These are phyloP conservation scores for Magnusiomyces tetraspermus DNA, from an alignment of 1,139 yeast genomes.

Conservation along the genomic window DNA sequence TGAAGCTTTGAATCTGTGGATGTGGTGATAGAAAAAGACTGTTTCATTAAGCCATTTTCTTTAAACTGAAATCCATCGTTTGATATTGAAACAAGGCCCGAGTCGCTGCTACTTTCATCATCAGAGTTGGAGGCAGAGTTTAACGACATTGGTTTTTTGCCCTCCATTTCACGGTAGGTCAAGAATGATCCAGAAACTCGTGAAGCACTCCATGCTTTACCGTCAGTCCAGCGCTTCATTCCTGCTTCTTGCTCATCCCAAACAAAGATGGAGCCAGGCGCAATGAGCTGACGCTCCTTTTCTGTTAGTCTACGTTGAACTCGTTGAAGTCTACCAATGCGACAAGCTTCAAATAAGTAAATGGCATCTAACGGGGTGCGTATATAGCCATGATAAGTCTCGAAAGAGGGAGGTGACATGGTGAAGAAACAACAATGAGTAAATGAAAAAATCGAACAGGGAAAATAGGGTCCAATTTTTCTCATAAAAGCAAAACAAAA, in stretches of 20 bases:
- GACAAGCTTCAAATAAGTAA: conserved; percentile 53
- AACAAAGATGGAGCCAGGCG: conserved; percentile 55
- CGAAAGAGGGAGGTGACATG: conserved; percentile 19
- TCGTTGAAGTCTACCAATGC: conserved; percentile 46
- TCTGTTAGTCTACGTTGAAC: conserved; percentile 54
- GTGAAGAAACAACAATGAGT: not conserved
- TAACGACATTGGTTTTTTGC: conserved; percentile 19
- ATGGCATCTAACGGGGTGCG: conserved; percentile 54
- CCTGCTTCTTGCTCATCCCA: conserved; percentile 68
- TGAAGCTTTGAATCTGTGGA: conserved; percentile 46
- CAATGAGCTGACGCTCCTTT: conserved; percentile 44
- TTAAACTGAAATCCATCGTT: conserved; percentile 34
- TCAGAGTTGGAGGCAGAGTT: conserved; percentile 1
- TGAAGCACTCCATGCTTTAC: conserved; percentile 60
- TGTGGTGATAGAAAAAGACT: conserved; percentile 50
- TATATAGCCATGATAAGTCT: conserved; percentile 54
- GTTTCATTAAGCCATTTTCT: conserved; percentile 48
- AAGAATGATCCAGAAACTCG: conserved; percentile 58
- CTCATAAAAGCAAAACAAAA: not conserved
- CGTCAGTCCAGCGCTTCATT: conserved; percentile 73
- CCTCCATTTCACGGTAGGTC: conserved; percentile 54
- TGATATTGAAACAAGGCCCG: not conserved
- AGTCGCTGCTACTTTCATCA: not conserved
- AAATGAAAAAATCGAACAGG: too few relatives aligned
- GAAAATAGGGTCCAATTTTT: too few relatives aligned